Evolutionary conservation across 1,139 yeast species (phyloP).

Genomic region (Arxiozyma telluris): DNA sequence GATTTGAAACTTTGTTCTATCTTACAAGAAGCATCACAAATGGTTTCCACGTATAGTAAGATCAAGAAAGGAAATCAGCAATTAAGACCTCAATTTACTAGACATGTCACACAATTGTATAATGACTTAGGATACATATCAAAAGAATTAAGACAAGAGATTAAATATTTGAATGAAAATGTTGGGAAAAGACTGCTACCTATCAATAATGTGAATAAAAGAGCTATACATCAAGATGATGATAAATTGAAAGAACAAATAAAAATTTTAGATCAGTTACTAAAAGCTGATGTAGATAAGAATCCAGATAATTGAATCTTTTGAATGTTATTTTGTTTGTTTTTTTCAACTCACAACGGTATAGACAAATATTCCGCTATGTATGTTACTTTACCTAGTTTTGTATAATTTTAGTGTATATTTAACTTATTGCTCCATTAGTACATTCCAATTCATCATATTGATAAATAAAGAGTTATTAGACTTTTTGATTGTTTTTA

Average conservation of each 20-base stretch:
- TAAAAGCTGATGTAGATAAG: not conserved
- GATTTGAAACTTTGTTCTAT: slow-evolving; percentile 35
- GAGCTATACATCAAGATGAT: slow-evolving; percentile 28
- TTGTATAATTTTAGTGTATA: not conserved
- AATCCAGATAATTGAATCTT: not conserved
- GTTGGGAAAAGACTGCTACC: slow-evolving; percentile 27
- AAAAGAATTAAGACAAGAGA: slow-evolving; percentile 20
- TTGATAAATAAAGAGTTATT: no score
- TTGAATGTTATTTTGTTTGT: not conserved
- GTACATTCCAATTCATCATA: not conserved
- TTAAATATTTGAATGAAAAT: slow-evolving; percentile 25
- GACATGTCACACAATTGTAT: slow-evolving; percentile 23
- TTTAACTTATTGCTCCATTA: not conserved
- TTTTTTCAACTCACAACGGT: not conserved
- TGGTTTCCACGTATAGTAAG: slow-evolving; percentile 31
- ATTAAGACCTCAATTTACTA: slow-evolving; percentile 24
- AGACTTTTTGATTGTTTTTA: no score
- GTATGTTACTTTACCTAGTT: not conserved
- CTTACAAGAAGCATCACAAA: slow-evolving; percentile 34
- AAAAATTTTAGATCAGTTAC: slow-evolving; percentile 3
- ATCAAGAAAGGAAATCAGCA: slow-evolving; percentile 25
- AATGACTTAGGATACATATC: slow-evolving; percentile 20
- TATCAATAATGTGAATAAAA: slow-evolving; percentile 23
- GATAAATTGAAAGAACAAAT: slow-evolving; percentile 27
- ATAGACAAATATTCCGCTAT: not conserved